A percentile compares a stretch with the other conserved stretches of the same genome.
Evolutionary conservation across 2,329 filamentous ascomycete species (phyloP).

Genomic region (Penicillium sp.): DNA sequence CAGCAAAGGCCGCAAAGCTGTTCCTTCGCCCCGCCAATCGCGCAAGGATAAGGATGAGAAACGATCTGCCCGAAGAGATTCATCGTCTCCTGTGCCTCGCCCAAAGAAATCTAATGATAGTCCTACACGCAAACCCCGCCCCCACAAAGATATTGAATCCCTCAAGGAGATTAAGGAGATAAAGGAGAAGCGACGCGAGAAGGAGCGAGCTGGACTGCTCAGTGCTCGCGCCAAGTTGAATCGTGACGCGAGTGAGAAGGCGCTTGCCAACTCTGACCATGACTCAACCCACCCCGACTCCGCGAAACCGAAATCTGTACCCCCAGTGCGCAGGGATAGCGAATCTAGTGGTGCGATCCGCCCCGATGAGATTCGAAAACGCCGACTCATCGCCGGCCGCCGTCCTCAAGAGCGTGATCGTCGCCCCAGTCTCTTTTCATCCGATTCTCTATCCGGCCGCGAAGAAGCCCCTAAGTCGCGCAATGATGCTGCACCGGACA

Average conservation of each 20-base stretch:
- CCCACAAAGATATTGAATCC: slow-evolving; percentile 23
- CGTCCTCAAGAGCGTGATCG: slow-evolving; percentile 40
- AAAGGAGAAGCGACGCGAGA: slow-evolving; percentile 26
- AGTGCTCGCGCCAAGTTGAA: slow-evolving; percentile 23
- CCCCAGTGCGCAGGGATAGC: slow-evolving; percentile 30
- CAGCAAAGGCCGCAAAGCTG: slow-evolving; percentile 35
- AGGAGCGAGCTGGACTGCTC: background rate
- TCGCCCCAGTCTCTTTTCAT: slow-evolving; percentile 39
- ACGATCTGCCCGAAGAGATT: slow-evolving; percentile 34
- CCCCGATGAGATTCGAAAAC: slow-evolving; percentile 38
- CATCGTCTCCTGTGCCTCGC: slow-evolving; percentile 40
- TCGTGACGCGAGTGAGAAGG: slow-evolving; percentile 26
- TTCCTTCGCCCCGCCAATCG: slow-evolving; percentile 40
- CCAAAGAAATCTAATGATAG: slow-evolving; percentile 33
- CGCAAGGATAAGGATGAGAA: slow-evolving; percentile 42
- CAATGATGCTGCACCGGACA: slow-evolving; percentile 27
- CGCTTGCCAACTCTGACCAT: slow-evolving; percentile 31
- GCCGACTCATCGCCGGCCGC: slow-evolving; percentile 43
- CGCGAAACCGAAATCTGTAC: slow-evolving; percentile 29
- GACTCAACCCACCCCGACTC: slow-evolving; percentile 30
- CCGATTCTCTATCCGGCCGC: slow-evolving; percentile 41
- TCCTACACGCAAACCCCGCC: slow-evolving; percentile 28
- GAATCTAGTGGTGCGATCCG: slow-evolving; percentile 28
- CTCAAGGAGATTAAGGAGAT: slow-evolving; percentile 28
- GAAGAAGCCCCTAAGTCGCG: slow-evolving; percentile 37